Conservation (phyloP, 192 early-diverging fungal genomes). For the Pilaira anomala region DNA sequence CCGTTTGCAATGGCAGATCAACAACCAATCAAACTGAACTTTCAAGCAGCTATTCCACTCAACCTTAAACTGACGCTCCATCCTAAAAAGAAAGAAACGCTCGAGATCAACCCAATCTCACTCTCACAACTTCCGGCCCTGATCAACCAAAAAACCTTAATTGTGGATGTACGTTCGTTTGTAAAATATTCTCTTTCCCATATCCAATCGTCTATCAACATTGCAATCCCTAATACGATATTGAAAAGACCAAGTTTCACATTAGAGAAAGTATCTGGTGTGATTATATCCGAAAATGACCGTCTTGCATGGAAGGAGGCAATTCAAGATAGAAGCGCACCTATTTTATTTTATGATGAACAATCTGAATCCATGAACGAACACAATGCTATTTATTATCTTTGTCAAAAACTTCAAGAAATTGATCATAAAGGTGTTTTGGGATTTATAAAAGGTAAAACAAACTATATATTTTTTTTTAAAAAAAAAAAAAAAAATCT, state of each 20-base stretch:
- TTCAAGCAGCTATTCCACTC: not conserved
- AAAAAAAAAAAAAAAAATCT: too few species aligned
- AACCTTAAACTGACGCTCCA: not conserved
- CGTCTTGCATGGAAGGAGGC: constrained; percentile 33
- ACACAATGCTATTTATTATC: constrained; percentile 44
- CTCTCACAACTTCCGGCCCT: not conserved
- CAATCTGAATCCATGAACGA: constrained; percentile 46
- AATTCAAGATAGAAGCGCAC: constrained; percentile 49
- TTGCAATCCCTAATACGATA: constrained; percentile 71
- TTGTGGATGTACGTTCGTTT: constrained; percentile 70
- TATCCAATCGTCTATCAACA: constrained; percentile 59
- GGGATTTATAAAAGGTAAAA: constrained; percentile 48
- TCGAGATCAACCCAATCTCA: not conserved
- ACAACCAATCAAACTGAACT: not conserved
- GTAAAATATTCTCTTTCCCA: constrained; percentile 47
- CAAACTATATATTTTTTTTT: not conserved
- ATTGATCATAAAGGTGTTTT: constrained; percentile 47
- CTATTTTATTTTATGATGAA: constrained; percentile 69
- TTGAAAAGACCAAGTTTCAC: constrained; percentile 64
- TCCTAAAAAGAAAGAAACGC: not conserved
- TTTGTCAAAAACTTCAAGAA: constrained; percentile 58
- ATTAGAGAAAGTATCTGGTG: constrained; percentile 58
- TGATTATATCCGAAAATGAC: constrained; percentile 52
- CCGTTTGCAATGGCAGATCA: constrained; percentile 8
- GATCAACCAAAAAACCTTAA: too few species aligned